These are phyloP conservation scores for Aspergillus vadensis DNA, from an alignment of 2,329 filamentous ascomycete genomes.

Conservation along the genomic window DNA sequence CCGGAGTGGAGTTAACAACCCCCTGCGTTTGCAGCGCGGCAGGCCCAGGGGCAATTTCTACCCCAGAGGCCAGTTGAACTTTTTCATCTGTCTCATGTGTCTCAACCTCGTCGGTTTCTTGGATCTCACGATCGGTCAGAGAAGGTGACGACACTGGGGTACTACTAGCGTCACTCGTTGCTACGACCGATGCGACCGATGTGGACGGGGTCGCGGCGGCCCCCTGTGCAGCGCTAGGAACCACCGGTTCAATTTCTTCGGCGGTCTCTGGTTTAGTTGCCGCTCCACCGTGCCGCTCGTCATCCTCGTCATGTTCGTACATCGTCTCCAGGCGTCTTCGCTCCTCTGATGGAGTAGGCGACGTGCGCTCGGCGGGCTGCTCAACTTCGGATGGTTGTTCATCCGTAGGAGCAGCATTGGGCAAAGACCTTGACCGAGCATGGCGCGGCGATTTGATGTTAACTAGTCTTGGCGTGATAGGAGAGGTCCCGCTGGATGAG, in stretches of 20 bases:
- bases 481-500: conserved; percentile 28
- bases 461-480: conserved; percentile 28
- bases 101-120: conserved; percentile 34
- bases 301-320: conserved; percentile 37
- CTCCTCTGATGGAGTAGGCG: conserved; percentile 30
- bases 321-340: conserved; percentile 39
- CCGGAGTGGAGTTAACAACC: conserved; percentile 20
- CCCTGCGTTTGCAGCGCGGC: conserved; percentile 28
- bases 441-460: conserved; percentile 32
- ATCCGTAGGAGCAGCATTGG: conserved; percentile 39
- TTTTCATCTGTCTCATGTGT: conserved; percentile 35
- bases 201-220: conserved; percentile 21
- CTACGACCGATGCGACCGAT: conserved; percentile 20
- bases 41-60: not conserved
- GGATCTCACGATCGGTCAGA: conserved; percentile 17
- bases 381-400: conserved; percentile 17
- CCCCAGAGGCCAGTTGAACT: conserved; percentile 25
- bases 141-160: conserved; percentile 25
- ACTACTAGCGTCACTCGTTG: conserved; percentile 24
- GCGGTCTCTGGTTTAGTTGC: not conserved
- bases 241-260: not conserved
- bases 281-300: conserved; percentile 23
- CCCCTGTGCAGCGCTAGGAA: conserved; percentile 20
- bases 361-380: conserved; percentile 21
- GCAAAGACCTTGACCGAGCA: conserved; percentile 54